These are phyloP conservation scores for Aureobasidium sp. DNA, from an alignment of 2,329 filamentous ascomycete genomes.

Conservation along the genomic window DNA sequence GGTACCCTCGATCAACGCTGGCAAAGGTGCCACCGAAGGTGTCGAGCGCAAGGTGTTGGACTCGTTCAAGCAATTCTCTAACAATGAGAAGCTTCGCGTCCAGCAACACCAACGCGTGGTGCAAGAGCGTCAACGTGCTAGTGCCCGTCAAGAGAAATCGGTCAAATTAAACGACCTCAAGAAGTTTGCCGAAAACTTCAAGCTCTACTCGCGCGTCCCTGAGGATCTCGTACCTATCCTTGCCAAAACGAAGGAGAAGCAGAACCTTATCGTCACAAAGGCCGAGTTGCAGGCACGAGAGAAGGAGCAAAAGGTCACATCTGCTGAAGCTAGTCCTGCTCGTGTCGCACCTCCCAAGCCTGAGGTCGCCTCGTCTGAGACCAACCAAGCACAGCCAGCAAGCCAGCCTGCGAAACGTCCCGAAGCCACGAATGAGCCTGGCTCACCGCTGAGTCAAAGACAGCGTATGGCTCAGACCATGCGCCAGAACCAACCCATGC, in stretches of 20 bases:
- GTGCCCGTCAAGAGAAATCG: slow-evolving; percentile 66
- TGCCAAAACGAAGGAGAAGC: slow-evolving; percentile 91
- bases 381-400: neutral
- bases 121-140: slow-evolving; percentile 46
- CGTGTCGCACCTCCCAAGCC: slow-evolving; percentile 17
- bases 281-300: slow-evolving; percentile 66
- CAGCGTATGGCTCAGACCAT: slow-evolving; percentile 2
- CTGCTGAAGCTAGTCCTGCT: slow-evolving; percentile 20
- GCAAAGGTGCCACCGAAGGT: slow-evolving; percentile 48
- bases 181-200: slow-evolving; percentile 91
- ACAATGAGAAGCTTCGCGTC: slow-evolving; percentile 51
- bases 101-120: slow-evolving; percentile 41
- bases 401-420: neutral
- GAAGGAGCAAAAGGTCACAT: slow-evolving; percentile 38
- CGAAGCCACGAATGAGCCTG: neutral
- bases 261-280: slow-evolving; percentile 85
- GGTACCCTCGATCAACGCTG: slow-evolving; percentile 4
- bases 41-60: slow-evolving; percentile 53
- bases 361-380: neutral
- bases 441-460: slow-evolving; percentile 4
- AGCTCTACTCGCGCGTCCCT: slow-evolving; percentile 85
- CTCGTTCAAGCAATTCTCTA: slow-evolving; percentile 56
- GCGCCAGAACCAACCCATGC: neutral
- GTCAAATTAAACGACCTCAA: slow-evolving; percentile 89
- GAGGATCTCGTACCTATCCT: slow-evolving; percentile 88